Evolutionary conservation across 2,329 filamentous ascomycete genomes (phyloP).

Genomic region (Aspergillus uvarum): DNA sequence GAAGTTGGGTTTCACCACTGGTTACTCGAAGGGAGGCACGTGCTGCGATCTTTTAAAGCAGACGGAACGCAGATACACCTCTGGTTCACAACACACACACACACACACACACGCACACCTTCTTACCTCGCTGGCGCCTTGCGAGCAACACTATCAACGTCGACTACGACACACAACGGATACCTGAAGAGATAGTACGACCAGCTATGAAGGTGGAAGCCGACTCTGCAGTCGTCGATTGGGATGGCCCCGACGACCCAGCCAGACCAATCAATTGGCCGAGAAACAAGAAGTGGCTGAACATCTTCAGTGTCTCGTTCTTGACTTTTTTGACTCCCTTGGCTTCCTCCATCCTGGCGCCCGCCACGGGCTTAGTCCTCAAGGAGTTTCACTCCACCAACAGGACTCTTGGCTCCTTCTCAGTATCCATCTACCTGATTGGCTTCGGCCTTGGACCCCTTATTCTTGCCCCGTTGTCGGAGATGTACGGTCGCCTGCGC

Average conservation of each 20-base stretch:
- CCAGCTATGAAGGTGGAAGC: background rate
- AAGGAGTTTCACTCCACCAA: conserved; percentile 51
- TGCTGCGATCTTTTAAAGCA: background rate
- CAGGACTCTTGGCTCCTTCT: conserved; percentile 48
- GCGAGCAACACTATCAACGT: no score
- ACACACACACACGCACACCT: no score
- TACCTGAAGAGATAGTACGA: background rate
- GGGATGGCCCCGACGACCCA: conserved; percentile 4
- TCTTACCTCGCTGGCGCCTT: no score
- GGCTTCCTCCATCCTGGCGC: conserved; percentile 55
- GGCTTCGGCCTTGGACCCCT: conserved; percentile 42
- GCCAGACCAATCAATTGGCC: conserved; percentile 3
- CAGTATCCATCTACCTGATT: conserved; percentile 54
- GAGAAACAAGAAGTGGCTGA: background rate
- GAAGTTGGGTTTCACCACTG: background rate
- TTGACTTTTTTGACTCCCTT: background rate
- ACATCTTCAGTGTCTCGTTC: background rate
- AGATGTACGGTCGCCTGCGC: conserved; percentile 41
- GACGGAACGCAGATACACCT: background rate
- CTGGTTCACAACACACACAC: background rate
- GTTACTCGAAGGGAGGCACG: background rate
- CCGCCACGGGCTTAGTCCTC: conserved; percentile 54
- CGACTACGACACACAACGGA: background rate
- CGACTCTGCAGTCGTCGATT: background rate
- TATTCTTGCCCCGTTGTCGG: conserved; percentile 33